phyloP scores from a whole-genome alignment of 257 asterid species.

The Ajuga chamaepitys region DNA sequence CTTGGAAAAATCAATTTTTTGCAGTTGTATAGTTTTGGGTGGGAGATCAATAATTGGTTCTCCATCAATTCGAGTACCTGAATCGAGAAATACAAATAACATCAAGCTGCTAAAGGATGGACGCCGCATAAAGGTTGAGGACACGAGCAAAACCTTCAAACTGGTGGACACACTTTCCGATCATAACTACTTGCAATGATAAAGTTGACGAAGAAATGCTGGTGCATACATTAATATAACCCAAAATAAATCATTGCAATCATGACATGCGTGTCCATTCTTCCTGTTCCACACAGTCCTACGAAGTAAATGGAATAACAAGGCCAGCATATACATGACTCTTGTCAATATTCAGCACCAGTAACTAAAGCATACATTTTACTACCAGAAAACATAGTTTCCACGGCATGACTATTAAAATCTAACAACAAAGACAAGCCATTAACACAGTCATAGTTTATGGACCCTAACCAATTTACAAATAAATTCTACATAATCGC shows the following conservation, averaged over 20 bases:
- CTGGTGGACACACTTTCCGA: background rate
- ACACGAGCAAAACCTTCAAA: conserved; percentile 1
- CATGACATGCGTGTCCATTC: background rate
- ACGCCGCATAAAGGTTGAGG: background rate
- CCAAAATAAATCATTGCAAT: background rate
- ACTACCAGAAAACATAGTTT: background rate
- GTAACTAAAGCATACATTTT: background rate
- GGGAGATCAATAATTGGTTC: conserved; percentile 88
- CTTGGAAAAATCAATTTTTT: conserved; percentile 67
- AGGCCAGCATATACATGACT: background rate
- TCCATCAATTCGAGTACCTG: conserved; percentile 82
- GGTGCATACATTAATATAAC: background rate
- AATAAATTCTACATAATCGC: background rate
- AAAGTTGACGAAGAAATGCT: background rate
- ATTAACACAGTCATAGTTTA: background rate
- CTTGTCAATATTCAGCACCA: background rate
- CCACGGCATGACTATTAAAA: background rate
- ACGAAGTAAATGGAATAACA: background rate
- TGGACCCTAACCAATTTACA: background rate
- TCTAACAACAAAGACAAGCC: background rate
- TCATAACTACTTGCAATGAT: background rate
- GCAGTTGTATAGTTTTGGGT: conserved; percentile 70
- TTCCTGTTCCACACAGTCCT: background rate
- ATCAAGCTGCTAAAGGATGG: conserved; percentile 15
- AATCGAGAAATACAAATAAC: conserved; percentile 15